Evolutionary conservation across 2,329 filamentous ascomycete species (phyloP).

Genomic region (Colletotrichum sp.): DNA sequence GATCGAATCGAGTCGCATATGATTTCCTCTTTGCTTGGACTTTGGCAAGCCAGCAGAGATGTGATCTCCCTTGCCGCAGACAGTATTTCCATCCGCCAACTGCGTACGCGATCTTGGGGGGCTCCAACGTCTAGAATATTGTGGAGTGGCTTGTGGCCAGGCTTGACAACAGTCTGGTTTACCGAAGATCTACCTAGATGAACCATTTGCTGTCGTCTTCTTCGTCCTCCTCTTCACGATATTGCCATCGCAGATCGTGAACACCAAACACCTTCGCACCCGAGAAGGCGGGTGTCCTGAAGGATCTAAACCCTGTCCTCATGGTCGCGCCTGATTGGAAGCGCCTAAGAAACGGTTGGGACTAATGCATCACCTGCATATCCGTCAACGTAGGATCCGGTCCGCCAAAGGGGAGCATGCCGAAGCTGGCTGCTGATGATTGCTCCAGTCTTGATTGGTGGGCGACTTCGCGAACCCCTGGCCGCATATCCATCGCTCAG

Average conservation of each 20-base stretch:
- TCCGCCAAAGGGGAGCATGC: neutral
- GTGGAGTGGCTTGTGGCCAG: accelerated
- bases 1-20: neutral
- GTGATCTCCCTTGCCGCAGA: neutral
- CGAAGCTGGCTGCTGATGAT: neutral
- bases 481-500: neutral
- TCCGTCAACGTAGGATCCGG: neutral
- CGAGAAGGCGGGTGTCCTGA: neutral
- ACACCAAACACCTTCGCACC: neutral
- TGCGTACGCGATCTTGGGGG: neutral
- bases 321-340: neutral
- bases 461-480: neutral
- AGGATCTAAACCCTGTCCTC: neutral
- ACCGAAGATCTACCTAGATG: neutral
- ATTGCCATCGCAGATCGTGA: neutral
- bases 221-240: neutral
- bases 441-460: neutral
- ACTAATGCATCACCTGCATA: neutral
- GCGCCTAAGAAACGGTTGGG: neutral
- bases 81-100: neutral
- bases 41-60: neutral
- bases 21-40: too few relatives aligned
- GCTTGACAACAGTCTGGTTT: accelerated
- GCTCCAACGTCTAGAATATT: neutral
- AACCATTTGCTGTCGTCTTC: neutral